Conservation (phyloP, 2,329 filamentous ascomycete genomes). For the Exophiala alcalophila region DNA sequence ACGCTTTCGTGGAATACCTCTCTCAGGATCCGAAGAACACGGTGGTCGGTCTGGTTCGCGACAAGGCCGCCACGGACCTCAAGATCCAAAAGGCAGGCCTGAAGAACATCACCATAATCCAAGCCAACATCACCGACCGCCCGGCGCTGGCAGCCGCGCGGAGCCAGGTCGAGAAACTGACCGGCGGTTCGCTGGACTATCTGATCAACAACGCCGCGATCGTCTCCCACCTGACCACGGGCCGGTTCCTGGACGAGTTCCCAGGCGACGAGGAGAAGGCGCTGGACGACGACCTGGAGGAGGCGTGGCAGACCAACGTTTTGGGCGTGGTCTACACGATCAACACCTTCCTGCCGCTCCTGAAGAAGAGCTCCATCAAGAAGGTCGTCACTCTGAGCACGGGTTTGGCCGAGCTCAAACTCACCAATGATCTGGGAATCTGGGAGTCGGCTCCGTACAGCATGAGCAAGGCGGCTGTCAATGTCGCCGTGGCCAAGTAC, state of each 20-base stretch:
- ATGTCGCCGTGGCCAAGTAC: slow-evolving; percentile 54
- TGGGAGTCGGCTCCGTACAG: slow-evolving; percentile 43
- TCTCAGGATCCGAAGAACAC: slow-evolving; percentile 44
- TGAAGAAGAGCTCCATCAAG: slow-evolving; percentile 51
- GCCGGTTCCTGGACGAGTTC: slow-evolving; percentile 25
- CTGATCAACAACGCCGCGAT: slow-evolving; percentile 52
- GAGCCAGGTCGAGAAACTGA: slow-evolving; percentile 32
- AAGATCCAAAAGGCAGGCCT: slow-evolving; percentile 42
- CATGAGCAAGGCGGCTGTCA: slow-evolving; percentile 53
- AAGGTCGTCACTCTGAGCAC: slow-evolving; percentile 53
- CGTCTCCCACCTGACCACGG: slow-evolving; percentile 24
- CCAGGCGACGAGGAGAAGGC: slow-evolving; percentile 34
- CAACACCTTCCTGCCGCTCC: slow-evolving; percentile 52
- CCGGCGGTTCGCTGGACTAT: slow-evolving; percentile 45
- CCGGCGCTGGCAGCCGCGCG: slow-evolving; percentile 39
- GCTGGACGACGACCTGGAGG: slow-evolving; percentile 37
- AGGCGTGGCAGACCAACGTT: slow-evolving; percentile 48
- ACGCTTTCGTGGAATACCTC: slow-evolving; percentile 43
- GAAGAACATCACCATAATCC: slow-evolving; percentile 47
- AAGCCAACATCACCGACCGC: slow-evolving; percentile 44
- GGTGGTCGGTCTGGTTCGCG: slow-evolving; percentile 49
- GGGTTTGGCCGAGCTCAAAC: slow-evolving; percentile 48
- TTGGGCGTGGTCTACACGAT: slow-evolving; percentile 53
- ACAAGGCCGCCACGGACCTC: slow-evolving; percentile 45
- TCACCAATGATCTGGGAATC: slow-evolving; percentile 41